phyloP scores from a whole-genome alignment of 2,329 filamentous ascomycete genomes.

The Talaromyces piceae region DNA sequence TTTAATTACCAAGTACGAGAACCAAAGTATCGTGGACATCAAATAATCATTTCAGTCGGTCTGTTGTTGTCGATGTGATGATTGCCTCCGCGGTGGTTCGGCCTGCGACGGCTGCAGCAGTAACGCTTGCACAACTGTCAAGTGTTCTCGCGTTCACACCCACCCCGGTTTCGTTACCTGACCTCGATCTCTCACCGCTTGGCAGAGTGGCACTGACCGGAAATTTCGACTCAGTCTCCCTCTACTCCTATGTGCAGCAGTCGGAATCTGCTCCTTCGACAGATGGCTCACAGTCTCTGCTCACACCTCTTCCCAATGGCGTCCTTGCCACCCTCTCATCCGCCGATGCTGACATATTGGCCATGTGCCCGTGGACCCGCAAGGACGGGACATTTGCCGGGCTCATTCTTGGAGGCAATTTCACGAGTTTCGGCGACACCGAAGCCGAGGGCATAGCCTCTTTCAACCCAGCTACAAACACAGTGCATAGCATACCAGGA shows the following conservation, averaged over 20 bases:
- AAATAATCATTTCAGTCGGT: conserved; percentile 16
- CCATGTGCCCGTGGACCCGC: conserved; percentile 74
- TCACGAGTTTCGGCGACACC: conserved; percentile 76
- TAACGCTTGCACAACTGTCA: conserved; percentile 17
- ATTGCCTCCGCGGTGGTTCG: conserved; percentile 39
- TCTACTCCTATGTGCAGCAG: conserved; percentile 81
- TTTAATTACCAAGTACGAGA: not conserved
- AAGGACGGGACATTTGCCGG: conserved; percentile 61
- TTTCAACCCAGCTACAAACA: conserved; percentile 65
- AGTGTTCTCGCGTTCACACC: conserved; percentile 27
- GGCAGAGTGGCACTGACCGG: conserved; percentile 80
- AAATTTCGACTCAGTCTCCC: conserved; percentile 83
- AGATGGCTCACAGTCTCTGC: conserved; percentile 74
- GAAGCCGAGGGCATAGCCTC: conserved; percentile 72
- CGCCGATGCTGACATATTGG: conserved; percentile 75
- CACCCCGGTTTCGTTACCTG: conserved; percentile 27
- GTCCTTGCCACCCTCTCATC: conserved; percentile 65
- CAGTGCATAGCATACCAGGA: conserved; percentile 68
- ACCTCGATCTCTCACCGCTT: conserved; percentile 65
- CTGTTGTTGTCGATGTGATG: conserved; percentile 36
- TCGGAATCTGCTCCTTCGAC: conserved; percentile 51
- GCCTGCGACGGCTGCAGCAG: conserved; percentile 35
- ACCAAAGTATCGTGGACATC: conserved; percentile 7
- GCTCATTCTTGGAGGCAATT: conserved; percentile 86
- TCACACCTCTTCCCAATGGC: conserved; percentile 78